phyloP scores from a whole-genome alignment of 1,284 basidiomycete species.

The Ceratobasidium sp. region DNA sequence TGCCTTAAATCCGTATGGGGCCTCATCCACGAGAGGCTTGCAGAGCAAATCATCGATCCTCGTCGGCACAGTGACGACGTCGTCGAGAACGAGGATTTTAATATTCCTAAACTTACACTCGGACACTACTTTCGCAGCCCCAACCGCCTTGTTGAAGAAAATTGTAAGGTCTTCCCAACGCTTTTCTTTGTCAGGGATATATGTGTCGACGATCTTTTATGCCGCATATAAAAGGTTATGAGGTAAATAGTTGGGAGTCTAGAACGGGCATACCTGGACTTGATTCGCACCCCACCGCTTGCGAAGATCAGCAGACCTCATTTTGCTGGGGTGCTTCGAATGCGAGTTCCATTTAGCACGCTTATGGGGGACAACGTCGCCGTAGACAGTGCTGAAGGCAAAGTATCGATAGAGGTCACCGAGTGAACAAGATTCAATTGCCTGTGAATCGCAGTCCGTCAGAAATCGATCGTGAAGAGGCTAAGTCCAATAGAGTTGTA shows the following conservation, averaged over 20 bases:
- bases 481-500: too few relatives aligned
- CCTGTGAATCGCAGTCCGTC: not conserved
- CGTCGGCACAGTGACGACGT: not conserved
- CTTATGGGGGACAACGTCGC: too few relatives aligned
- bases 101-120: not conserved
- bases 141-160: slow-evolving; percentile 5
- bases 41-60: slow-evolving; percentile 12
- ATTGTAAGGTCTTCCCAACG: not conserved
- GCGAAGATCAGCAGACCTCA: too few relatives aligned
- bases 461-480: too few relatives aligned
- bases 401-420: not conserved
- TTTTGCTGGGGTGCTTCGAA: too few relatives aligned
- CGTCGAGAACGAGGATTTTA: slow-evolving; percentile 1
- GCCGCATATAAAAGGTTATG: not conserved
- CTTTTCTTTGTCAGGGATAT: slow-evolving; percentile 2
- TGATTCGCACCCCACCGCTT: too few relatives aligned
- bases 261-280: too few relatives aligned
- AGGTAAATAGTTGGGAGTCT: not conserved
- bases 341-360: too few relatives aligned
- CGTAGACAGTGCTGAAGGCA: too few relatives aligned
- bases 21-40: not conserved
- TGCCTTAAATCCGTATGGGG: slow-evolving; percentile 11
- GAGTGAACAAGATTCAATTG: not conserved
- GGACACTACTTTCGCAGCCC: not conserved
- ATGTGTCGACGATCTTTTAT: slow-evolving; percentile 7